phyloP scores from a whole-genome alignment of 2,329 filamentous ascomycete species.

The Mollisiaceae sp. region DNA sequence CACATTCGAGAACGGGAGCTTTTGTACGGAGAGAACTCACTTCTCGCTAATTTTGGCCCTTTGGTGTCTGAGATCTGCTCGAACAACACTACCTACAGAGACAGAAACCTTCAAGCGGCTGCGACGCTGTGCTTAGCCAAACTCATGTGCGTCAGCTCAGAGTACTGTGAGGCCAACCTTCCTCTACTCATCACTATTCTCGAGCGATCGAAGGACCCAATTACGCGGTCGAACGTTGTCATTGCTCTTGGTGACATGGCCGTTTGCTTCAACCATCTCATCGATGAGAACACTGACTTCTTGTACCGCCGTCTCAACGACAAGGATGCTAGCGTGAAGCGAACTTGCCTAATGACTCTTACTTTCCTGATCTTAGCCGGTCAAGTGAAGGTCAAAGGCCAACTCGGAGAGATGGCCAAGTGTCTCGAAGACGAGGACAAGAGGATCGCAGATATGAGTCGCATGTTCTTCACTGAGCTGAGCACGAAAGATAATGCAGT shows the following conservation, averaged over 20 bases:
- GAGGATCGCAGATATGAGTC: conserved; percentile 87
- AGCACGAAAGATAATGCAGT: conserved; percentile 98
- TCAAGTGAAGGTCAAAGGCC: conserved; percentile 99
- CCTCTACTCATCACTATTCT: conserved; percentile 96
- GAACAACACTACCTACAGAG: conserved; percentile 90
- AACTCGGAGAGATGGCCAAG: conserved; percentile 98
- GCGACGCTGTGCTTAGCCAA: conserved; percentile 95
- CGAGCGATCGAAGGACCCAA: conserved; percentile 90
- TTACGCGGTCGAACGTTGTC: conserved; percentile 93
- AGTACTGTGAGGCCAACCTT: conserved; percentile 94
- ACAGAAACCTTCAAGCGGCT: conserved; percentile 88
- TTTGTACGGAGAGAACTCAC: conserved; percentile 79
- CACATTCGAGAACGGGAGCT: conserved; percentile 86
- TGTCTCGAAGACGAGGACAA: conserved; percentile 97
- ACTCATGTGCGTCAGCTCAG: conserved; percentile 96
- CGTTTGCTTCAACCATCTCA: conserved; percentile 98
- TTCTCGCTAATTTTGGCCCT: conserved; percentile 90
- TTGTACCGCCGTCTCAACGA: conserved; percentile 93
- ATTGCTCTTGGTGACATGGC: conserved; percentile 99
- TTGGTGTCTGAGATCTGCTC: conserved; percentile 92
- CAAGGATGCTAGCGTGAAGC: conserved; percentile 85
- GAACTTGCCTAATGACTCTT: conserved; percentile 96
- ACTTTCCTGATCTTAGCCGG: conserved; percentile 97
- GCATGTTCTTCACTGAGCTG: conserved; percentile 98
- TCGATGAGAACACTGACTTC: conserved; percentile 99